Evolutionary conservation across 371 early-diverging fungal genomes (phyloP).

Genomic region (Mycotypha africana): DNA sequence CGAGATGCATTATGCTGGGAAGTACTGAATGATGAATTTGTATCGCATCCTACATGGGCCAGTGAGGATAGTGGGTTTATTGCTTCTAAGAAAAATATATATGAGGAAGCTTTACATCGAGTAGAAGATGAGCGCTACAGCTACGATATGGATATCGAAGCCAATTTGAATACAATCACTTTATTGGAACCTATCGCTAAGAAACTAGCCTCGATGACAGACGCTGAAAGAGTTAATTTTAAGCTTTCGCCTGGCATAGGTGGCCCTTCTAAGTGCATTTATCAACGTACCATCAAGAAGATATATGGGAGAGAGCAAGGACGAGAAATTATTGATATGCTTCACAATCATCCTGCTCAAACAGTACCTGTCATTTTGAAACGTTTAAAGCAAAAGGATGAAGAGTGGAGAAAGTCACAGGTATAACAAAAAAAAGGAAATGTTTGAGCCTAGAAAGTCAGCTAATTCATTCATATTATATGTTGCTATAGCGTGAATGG

Average conservation of each 20-base stretch:
- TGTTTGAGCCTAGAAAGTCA: neutral
- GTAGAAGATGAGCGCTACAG: conserved; percentile 91
- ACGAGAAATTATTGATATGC: conserved; percentile 82
- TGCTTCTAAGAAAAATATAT: conserved; percentile 88
- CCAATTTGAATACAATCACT: conserved; percentile 82
- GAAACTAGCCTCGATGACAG: conserved; percentile 63
- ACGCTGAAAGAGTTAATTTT: conserved; percentile 70
- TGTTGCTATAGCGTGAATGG: conserved; percentile 66
- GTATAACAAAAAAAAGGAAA: neutral
- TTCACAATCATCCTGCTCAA: conserved; percentile 88
- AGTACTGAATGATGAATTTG: conserved; percentile 94
- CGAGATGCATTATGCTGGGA: conserved; percentile 85
- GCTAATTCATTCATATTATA: conserved; percentile 36
- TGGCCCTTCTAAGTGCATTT: conserved; percentile 78
- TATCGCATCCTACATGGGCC: conserved; percentile 92
- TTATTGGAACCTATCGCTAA: conserved; percentile 81
- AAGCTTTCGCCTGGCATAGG: conserved; percentile 76
- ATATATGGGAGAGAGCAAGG: conserved; percentile 85
- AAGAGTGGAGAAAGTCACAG: conserved; percentile 77
- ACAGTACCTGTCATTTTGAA: conserved; percentile 94
- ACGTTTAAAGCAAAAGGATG: conserved; percentile 94
- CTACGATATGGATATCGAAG: conserved; percentile 74
- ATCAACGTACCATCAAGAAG: conserved; percentile 81
- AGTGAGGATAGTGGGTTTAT: conserved; percentile 93
- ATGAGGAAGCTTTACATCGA: conserved; percentile 92